Conservation (phyloP, 345 rosid species). For the Acer negundo region DNA sequence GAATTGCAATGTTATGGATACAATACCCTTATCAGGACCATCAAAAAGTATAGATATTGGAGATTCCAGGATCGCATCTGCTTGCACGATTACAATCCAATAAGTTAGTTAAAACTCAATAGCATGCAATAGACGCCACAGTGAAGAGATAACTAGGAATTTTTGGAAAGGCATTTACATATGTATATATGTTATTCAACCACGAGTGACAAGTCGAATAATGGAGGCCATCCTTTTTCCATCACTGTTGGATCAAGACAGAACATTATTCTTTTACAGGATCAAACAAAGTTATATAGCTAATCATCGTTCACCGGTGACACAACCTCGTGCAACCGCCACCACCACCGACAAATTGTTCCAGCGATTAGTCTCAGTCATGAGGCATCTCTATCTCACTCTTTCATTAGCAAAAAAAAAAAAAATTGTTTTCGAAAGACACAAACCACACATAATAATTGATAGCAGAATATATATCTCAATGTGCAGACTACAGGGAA, state of each 20-base stretch:
- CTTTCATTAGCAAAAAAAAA: not conserved
- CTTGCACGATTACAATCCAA: not conserved
- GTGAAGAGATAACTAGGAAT: slow-evolving; percentile 17
- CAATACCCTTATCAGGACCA: no score
- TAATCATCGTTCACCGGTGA: not conserved
- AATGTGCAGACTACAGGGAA: not conserved
- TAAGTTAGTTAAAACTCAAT: not conserved
- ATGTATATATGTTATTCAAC: not conserved
- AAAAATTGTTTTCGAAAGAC: not conserved
- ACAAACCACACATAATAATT: not conserved
- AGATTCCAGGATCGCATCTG: not conserved
- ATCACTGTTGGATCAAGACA: slow-evolving; percentile 10
- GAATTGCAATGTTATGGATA: no score
- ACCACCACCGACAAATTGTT: not conserved
- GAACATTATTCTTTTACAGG: not conserved
- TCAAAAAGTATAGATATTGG: not conserved
- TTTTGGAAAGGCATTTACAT: not conserved
- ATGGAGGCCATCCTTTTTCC: slow-evolving; percentile 5
- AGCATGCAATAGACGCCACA: not conserved
- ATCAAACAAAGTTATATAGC: not conserved
- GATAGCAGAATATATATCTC: not conserved
- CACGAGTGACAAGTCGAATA: not conserved
- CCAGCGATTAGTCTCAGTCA: not conserved
- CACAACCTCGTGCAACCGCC: not conserved
- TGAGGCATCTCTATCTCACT: not conserved